Conservation (phyloP, 1,284 basidiomycete species). For the Leccinum cinnamomeum region DNA sequence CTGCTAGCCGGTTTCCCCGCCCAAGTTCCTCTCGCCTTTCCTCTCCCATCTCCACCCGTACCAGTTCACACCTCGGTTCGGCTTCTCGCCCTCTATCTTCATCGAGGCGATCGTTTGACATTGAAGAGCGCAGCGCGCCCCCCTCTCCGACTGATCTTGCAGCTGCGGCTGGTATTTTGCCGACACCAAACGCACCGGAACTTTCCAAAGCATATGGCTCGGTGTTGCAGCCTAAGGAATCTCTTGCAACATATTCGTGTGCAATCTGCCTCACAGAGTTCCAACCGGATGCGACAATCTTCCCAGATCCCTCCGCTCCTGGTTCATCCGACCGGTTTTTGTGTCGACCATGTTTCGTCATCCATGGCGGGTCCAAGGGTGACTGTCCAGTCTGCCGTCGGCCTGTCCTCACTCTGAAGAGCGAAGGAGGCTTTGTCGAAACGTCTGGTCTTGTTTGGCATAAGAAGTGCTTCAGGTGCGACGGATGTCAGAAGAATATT, state of each 20-base stretch:
- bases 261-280: constrained; percentile 63
- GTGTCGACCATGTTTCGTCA: constrained; percentile 67
- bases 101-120: constrained; percentile 46
- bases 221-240: constrained; percentile 74
- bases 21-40: constrained; percentile 40
- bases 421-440: constrained; percentile 75
- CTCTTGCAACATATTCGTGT: constrained; percentile 64
- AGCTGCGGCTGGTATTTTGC: constrained; percentile 55
- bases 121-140: constrained; percentile 36
- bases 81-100: constrained; percentile 55
- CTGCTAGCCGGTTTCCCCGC: constrained; percentile 50
- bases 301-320: constrained; percentile 62
- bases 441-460: constrained; percentile 72
- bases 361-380: constrained; percentile 73
- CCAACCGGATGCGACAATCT: constrained; percentile 78
- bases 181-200: constrained; percentile 56
- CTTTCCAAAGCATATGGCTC: constrained; percentile 82
- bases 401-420: constrained; percentile 69
- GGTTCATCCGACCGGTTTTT: constrained; percentile 53
- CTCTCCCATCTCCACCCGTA: constrained; percentile 43
- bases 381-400: constrained; percentile 63
- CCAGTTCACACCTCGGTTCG: constrained; percentile 60
- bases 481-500: constrained; percentile 68
- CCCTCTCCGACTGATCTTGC: constrained; percentile 32
- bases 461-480: constrained; percentile 73